These are phyloP conservation scores for Boeremia lycopersici DNA, from an alignment of 2,329 filamentous ascomycete genomes.

Conservation along the genomic window DNA sequence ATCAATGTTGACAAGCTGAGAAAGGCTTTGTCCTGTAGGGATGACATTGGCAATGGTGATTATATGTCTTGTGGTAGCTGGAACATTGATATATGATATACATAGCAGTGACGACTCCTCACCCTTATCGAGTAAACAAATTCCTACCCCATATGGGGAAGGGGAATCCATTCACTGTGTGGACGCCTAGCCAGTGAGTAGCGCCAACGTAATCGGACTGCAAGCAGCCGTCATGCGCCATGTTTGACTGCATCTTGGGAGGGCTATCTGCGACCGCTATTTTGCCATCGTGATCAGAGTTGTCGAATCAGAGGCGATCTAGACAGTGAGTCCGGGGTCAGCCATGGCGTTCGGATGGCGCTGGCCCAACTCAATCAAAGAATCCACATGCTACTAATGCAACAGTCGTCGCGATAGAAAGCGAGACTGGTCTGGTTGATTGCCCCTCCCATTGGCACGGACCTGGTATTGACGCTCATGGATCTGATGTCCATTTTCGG, in stretches of 20 bases:
- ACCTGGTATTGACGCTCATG: slow-evolving; percentile 25
- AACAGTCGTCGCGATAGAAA: slow-evolving; percentile 30
- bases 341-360: slow-evolving; percentile 17
- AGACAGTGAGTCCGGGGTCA: slow-evolving; percentile 14
- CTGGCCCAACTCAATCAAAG: slow-evolving; percentile 19
- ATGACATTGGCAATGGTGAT: slow-evolving; percentile 11
- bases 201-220: slow-evolving; percentile 34
- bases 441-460: slow-evolving; percentile 37
- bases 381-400: slow-evolving; percentile 18
- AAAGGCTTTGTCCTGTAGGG: slow-evolving; percentile 16
- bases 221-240: slow-evolving; percentile 29
- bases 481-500: slow-evolving; percentile 39
- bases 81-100: slow-evolving; percentile 31
- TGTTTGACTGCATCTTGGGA: slow-evolving; percentile 17
- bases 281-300: slow-evolving; percentile 37
- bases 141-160: slow-evolving; percentile 35
- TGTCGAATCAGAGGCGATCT: slow-evolving; percentile 12
- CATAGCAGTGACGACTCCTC: slow-evolving; percentile 17
- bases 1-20: slow-evolving; percentile 15
- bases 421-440: slow-evolving; percentile 29
- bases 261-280: slow-evolving; percentile 13
- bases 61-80: background rate
- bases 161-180: slow-evolving; percentile 33
- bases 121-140: slow-evolving; percentile 35
- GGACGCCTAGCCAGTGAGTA: slow-evolving; percentile 28